Percentiles rank a stretch among this genome's conserved stretches.
phyloP scores from a whole-genome alignment of 1,139 yeast genomes.

The Saccharomyces uvarum region DNA sequence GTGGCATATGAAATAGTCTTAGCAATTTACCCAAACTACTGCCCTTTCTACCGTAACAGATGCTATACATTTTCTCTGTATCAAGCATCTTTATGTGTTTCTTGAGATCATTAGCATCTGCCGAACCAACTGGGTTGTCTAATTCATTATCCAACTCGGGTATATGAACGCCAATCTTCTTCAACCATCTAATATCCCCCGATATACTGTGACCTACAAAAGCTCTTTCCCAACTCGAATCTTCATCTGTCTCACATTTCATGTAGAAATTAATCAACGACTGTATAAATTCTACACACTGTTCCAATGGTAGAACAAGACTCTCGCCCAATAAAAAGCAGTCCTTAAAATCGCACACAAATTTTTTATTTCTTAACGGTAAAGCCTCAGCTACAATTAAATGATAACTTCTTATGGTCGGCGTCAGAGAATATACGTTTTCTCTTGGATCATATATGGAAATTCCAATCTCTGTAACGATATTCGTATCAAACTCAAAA shows the following conservation, averaged over 20 bases:
- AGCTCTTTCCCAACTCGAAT: conserved; percentile 29
- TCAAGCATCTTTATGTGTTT: conserved; percentile 36
- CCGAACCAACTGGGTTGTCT: background rate
- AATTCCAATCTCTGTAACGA: conserved; percentile 62
- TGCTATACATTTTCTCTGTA: conserved; percentile 44
- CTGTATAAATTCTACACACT: conserved; percentile 39
- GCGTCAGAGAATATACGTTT: conserved; percentile 23
- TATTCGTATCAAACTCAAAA: conserved; percentile 42
- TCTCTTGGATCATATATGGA: conserved; percentile 56
- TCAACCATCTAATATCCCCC: conserved; percentile 55
- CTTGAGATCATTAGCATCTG: background rate
- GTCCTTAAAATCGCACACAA: conserved; percentile 54
- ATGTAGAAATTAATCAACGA: conserved; percentile 40
- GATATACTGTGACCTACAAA: conserved; percentile 65
- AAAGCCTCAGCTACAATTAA: conserved; percentile 47
- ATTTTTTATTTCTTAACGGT: conserved; percentile 45
- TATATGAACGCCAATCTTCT: conserved; percentile 40
- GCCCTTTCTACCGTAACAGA: conserved; percentile 39
- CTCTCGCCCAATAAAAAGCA: conserved; percentile 53
- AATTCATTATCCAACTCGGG: conserved; percentile 27
- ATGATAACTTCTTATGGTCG: conserved; percentile 42
- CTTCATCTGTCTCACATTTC: conserved; percentile 16
- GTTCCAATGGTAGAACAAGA: conserved; percentile 35
- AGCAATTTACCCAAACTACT: conserved; percentile 47
- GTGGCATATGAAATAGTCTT: conserved; percentile 48